Percentiles rank a stretch among this genome's conserved stretches.
Evolutionary conservation across 208 protist genomes (phyloP).

Genomic region (Acanthamoeba healyi): DNA sequence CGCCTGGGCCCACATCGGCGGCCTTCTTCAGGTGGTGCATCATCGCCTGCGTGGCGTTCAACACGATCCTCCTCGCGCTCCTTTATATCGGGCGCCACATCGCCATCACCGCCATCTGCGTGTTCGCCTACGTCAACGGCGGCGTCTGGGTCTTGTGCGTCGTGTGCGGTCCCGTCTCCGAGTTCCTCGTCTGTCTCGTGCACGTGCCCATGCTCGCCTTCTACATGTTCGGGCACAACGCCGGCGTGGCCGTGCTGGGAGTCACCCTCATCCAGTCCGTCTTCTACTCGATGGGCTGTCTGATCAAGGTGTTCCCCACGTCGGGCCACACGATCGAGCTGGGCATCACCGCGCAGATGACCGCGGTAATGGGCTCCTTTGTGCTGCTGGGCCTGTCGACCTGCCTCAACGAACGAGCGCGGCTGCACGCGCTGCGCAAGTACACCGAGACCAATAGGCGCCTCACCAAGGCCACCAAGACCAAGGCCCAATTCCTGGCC

Average conservation of each 20-base stretch:
- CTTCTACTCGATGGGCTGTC: not conserved
- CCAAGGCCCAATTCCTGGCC: constrained; percentile 62
- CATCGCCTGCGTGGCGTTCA: not conserved
- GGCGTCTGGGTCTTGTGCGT: constrained; percentile 24
- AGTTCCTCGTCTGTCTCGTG: constrained; percentile 25
- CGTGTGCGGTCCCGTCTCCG: not conserved
- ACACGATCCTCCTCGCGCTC: not conserved
- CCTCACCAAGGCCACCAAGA: constrained; percentile 5
- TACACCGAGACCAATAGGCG: constrained; percentile 14
- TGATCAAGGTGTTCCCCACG: not conserved
- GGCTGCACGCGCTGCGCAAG: not conserved
- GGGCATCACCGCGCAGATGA: not conserved
- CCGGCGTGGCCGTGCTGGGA: not conserved
- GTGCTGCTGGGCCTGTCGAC: constrained; percentile 2
- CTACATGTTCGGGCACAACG: not conserved
- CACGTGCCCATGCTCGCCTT: constrained; percentile 45
- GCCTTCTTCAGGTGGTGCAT: not conserved
- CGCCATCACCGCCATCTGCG: not conserved
- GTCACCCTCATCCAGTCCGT: not conserved
- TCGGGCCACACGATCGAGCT: not conserved
- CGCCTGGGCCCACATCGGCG: not conserved
- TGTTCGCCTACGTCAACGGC: constrained; percentile 23
- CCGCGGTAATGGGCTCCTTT: not conserved
- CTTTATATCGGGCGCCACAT: not conserved
- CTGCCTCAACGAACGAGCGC: constrained; percentile 1